Evolutionary conservation across 148 eudicot genomes (phyloP), one percentile per base, ranked within the genome.

Genomic region (Diospyros lotus): DNA sequence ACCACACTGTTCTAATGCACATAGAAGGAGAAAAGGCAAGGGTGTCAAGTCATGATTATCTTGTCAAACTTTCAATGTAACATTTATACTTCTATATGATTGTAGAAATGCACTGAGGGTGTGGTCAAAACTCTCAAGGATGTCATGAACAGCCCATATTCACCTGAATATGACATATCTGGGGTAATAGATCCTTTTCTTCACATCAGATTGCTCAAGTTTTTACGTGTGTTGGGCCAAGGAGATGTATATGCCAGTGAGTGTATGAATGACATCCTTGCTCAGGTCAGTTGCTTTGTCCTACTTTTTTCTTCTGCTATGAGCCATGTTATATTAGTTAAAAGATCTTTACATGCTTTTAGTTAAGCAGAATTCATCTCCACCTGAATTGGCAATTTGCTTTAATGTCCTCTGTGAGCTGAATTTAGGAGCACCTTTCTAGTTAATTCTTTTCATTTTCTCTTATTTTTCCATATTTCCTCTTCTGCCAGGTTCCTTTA

Each of bases 211-310:
- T 79, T 96, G 73, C 87, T 96, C 64, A 90, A 82, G 78, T 87
- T 96, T 73, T 83, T 96, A 88, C 75, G 90, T 70, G 86, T 89
- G 67, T 78, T 96, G 86, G 99, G 99, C 68, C 90, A 89, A 40
- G 99, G 98, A 80, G 97, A 96, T 81, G 92, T 91, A 67, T 98
- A 96, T 80, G 95, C 95, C 71, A 96, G 99, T 82, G 99, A 96
- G 75, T 71, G 81, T 77, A 96, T 96, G 99, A 96, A 88, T 84
- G 99, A 96, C 77, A 84, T 96, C 72, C 99, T 96, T 81, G 99
- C 99, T 50, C 99, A 96, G 97, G 99, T 93, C 82, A 75, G 86
- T 67, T 78, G 50, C 53, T 65, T 42, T 72, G 55, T 76, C 64
- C 53, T 68, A 41, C 68, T 70, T 45, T 67, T 6, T 75, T 41